These are phyloP conservation scores for Aspergillus ibericus DNA, from an alignment of 2,329 filamentous ascomycete species.

Conservation along the genomic window DNA sequence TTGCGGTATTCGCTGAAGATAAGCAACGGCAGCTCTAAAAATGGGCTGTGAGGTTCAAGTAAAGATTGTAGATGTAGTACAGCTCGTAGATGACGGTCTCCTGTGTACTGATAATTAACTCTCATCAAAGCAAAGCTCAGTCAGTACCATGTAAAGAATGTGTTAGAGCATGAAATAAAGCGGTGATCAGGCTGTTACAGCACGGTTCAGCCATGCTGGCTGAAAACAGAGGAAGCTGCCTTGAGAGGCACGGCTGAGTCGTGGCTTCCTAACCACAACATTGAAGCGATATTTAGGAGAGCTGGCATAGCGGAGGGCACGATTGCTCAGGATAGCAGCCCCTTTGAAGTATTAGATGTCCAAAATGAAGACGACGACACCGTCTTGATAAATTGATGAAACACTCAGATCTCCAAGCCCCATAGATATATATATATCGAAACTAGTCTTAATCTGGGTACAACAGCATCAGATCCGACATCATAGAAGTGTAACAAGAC, in stretches of 20 bases:
- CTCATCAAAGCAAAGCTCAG: background rate
- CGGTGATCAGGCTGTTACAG: background rate
- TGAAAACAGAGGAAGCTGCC: background rate
- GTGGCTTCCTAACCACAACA: background rate
- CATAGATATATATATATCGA: too few species aligned
- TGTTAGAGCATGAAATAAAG: background rate
- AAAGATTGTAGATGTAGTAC: background rate
- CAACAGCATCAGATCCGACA: too few species aligned
- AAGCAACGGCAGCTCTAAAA: background rate
- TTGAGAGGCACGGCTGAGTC: background rate
- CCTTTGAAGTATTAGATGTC: background rate
- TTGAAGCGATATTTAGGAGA: background rate
- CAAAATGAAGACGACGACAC: too few species aligned
- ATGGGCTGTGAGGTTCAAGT: background rate
- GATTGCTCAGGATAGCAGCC: background rate
- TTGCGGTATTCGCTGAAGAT: background rate
- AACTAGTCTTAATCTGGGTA: too few species aligned
- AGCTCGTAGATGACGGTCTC: background rate
- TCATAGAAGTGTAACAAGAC: too few species aligned
- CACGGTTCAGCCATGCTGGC: background rate
- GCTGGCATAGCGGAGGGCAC: background rate
- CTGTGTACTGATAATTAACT: background rate
- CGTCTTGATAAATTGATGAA: too few species aligned
- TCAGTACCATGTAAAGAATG: background rate
- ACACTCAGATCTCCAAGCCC: too few species aligned